Evolutionary conservation across 2,329 filamentous ascomycete genomes (phyloP).

Genomic region (Gyromitra esculenta): DNA sequence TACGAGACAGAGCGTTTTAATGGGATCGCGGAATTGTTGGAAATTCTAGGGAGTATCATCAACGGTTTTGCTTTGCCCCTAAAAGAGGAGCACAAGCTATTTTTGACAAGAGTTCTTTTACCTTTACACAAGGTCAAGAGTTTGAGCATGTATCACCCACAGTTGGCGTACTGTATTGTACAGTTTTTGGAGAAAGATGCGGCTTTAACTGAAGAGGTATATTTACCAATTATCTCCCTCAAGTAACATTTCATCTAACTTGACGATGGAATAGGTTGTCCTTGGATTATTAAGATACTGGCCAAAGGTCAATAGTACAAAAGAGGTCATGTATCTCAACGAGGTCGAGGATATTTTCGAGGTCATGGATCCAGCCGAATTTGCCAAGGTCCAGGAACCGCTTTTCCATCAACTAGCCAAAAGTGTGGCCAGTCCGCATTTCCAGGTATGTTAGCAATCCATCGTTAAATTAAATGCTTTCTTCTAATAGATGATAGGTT

Average conservation of each 20-base stretch:
- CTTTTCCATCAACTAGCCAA: slow-evolving; percentile 97
- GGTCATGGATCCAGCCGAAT: slow-evolving; percentile 98
- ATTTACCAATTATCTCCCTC: slow-evolving; percentile 55
- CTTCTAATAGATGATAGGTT: slow-evolving; percentile 66
- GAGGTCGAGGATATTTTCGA: slow-evolving; percentile 99
- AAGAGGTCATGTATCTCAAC: slow-evolving; percentile 99
- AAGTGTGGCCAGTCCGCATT: slow-evolving; percentile 97
- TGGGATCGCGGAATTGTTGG: slow-evolving; percentile 93
- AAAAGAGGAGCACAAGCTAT: slow-evolving; percentile 98
- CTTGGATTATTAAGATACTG: slow-evolving; percentile 94
- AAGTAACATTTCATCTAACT: slow-evolving; percentile 48
- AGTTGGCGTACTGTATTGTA: slow-evolving; percentile 97
- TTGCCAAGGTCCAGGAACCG: slow-evolving; percentile 97
- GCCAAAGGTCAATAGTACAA: slow-evolving; percentile 99
- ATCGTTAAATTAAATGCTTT: not conserved
- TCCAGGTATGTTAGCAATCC: slow-evolving; percentile 71
- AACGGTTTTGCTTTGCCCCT: slow-evolving; percentile 96
- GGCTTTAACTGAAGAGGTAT: slow-evolving; percentile 92
- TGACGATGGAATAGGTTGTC: slow-evolving; percentile 72
- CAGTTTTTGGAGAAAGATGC: slow-evolving; percentile 99
- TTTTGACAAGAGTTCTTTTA: slow-evolving; percentile 89
- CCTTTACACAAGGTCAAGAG: slow-evolving; percentile 98
- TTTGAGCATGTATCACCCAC: slow-evolving; percentile 99
- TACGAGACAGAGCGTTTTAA: slow-evolving; percentile 99
- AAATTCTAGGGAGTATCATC: slow-evolving; percentile 98